These are phyloP conservation scores for Sutorius eximius DNA, from an alignment of 1,284 basidiomycete genomes.

Conservation along the genomic window DNA sequence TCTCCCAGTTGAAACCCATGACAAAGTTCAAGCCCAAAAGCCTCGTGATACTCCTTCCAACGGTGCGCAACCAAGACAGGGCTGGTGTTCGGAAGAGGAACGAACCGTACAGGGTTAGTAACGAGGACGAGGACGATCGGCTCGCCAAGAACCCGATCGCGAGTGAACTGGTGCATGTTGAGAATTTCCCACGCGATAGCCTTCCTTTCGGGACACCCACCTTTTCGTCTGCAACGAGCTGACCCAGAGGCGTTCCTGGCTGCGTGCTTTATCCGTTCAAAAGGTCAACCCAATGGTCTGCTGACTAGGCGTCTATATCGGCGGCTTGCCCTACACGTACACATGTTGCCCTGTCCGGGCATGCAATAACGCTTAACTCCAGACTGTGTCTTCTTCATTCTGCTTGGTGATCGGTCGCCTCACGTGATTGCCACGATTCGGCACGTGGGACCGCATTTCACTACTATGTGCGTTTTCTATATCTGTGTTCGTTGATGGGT, in stretches of 20 bases:
- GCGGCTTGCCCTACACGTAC: no score
- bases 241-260: constrained; percentile 1
- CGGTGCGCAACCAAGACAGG: constrained; percentile 51
- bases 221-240: constrained; percentile 16
- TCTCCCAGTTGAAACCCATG: constrained; percentile 54
- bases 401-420: no score
- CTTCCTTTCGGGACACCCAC: constrained; percentile 21
- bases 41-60: constrained; percentile 57
- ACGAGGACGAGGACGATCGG: background rate
- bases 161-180: constrained; percentile 12
- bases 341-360: no score
- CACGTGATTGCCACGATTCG: no score
- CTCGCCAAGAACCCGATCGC: constrained; percentile 18
- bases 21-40: constrained; percentile 47
- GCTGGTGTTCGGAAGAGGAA: constrained; percentile 51
- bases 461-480: no score
- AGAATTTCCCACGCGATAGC: constrained; percentile 11
- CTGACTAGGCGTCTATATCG: background rate
- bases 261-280: background rate
- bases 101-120: constrained; percentile 32
- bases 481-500: no score
- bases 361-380: no score
- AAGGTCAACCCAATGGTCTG: background rate
- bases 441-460: no score
- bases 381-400: no score